These are phyloP conservation scores for Pseudogymnoascus sp. DNA, from an alignment of 2,329 filamentous ascomycete genomes.

Conservation along the genomic window DNA sequence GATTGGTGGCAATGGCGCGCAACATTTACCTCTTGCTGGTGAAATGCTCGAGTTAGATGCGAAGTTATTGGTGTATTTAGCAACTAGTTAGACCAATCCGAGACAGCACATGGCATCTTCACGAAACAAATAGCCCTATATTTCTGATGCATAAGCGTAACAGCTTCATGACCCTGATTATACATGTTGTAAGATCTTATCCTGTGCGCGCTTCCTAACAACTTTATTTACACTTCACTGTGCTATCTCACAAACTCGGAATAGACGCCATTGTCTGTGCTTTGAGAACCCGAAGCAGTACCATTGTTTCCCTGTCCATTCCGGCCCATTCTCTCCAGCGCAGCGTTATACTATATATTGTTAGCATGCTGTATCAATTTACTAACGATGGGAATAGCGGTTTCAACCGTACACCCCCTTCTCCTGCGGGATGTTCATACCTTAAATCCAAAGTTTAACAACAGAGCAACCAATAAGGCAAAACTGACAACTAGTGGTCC, in stretches of 20 bases:
- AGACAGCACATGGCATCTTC: not conserved
- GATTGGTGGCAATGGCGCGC: not conserved
- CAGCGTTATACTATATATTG: not conserved
- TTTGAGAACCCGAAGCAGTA: not conserved
- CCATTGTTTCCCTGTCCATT: not conserved
- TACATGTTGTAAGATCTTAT: not conserved
- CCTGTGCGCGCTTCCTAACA: not conserved
- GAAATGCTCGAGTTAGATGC: not conserved
- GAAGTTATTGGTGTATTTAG: not conserved
- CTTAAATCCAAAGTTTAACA: constrained; percentile 86
- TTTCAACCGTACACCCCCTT: not conserved
- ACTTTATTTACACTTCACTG: not conserved
- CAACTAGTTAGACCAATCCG: not conserved
- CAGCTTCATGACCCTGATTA: not conserved
- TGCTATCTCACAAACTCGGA: not conserved
- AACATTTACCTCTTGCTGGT: not conserved
- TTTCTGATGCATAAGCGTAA: not conserved
- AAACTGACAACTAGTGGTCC: constrained; percentile 79
- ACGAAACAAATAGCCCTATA: not conserved
- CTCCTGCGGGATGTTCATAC: constrained; percentile 34
- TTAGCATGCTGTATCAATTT: not conserved
- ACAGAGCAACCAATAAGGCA: constrained; percentile 68
- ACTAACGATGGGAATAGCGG: not conserved
- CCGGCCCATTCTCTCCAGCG: not conserved
- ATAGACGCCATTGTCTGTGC: not conserved